Base-by-base conservation (phyloP, 2,329 filamentous ascomycete genomes). In the Parascedosporium putredinis region DNA sequence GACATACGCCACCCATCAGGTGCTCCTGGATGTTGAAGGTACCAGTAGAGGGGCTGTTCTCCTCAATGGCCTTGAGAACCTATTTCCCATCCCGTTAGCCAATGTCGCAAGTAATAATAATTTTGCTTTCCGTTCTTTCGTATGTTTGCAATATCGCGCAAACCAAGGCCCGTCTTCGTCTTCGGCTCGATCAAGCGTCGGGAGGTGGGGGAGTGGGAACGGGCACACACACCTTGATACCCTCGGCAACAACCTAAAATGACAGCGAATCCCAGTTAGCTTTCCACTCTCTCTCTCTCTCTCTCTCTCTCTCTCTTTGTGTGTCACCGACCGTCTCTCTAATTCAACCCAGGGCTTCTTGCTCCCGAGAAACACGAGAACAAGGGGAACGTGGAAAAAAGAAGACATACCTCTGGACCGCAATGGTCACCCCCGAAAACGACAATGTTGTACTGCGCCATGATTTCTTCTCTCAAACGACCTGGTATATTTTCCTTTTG, bases 1-100 rank as follows among this genome's bases (percentile, higher is more conserved):
- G 20, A 38, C n/a, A 18, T 14, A 95, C 91, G 61, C 93, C 91
- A 61, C 93, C 90, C 52, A 98, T 79, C 51, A 94, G 76, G 64
- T 96, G 88, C 51, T 95, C 81, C 64, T 95, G 79, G 60, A 96
- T 84, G 65, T 93, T 88, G 73, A 97, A 95, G 60, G 84, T 84
- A 64, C 71, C 74, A 50, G 85, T 76, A 56, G 82, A 78, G 51
- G 83, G 76, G 62, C 80, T 83, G 58, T 74, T 70, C 59, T 83
- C 77, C 71, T 95, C 86, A 52, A 97, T 73, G 4, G 84, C 76
- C 64, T 84, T 85, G 62, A 97, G 78, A 57, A 93, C 72, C 87
- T 94, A 60, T 42, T 14, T 16, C 23, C 4, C 43, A 16, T 45
- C 3, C 12, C 20, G 23, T 25, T 29, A 25, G 43, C 20, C n/a